Evolutionary conservation across 192 early-diverging fungal genomes (phyloP), one percentile per base, ranked within the genome.

Genomic region (Cetraspora pellucida): DNA sequence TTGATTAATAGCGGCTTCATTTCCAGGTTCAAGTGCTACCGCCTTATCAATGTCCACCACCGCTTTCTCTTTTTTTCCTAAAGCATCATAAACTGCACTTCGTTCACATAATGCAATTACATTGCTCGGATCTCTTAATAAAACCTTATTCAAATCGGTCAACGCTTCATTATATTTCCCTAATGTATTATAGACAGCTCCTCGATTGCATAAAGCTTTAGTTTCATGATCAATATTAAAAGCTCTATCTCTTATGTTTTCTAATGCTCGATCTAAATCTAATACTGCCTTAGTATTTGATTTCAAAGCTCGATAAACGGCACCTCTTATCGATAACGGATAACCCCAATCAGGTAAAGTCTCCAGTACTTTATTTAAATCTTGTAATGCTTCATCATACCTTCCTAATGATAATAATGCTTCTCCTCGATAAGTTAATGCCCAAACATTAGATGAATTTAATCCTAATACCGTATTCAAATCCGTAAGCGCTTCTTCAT

Each of bases 271-370:
- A 46, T 75, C 63, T 21, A 75, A 31, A 75, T 75, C 74, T 2
- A 52, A 13, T 28, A 75, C 64, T 19, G 74, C 74, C 11, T 27
- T 2, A 17, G 43, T 37, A 47, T 65, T 37, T 21, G 11, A 28
- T 31, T n/a, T 27, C 3, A 64, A 8, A n/a, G 46, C 17, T 21
- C 45, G 10, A 76, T 52, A 76, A 61, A 76, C 46, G 21, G 46
- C 46, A 13, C 74, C 74, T n/a, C 74, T 31, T 66, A 58, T 9
- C 17, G 25, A 44, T 66, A 76, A 76, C n/a, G 74, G 30, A 65
- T 61, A 66, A n/a, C n/a, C 46, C 50, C 54, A 58, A 76, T 76
- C 19, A 19, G 59, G 63, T 49, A 49, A n/a, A 28, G 3, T 5
- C n/a, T 28, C 27, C 43, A 76, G 52, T 30, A 54, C 74, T 17